These are phyloP conservation scores for Aphanomyces astaci DNA, from an alignment of 352 stramenopile species.

Conservation along the genomic window DNA sequence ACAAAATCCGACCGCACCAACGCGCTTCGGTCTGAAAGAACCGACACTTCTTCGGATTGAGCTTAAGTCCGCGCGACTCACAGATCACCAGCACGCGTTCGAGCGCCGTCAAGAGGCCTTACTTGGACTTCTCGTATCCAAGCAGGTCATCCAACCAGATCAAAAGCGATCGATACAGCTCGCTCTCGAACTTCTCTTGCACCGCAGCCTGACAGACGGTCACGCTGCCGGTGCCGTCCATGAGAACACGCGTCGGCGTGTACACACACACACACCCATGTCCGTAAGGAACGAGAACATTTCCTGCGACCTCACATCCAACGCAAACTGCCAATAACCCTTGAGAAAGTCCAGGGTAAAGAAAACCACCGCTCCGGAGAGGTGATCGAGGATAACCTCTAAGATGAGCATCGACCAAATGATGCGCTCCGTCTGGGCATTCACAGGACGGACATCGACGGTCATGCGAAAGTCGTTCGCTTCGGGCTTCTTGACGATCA, in stretches of 20 bases:
- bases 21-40: too few relatives aligned
- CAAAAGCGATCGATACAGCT: slow-evolving; percentile 19
- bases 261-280: slow-evolving; percentile 16
- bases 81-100: too few relatives aligned
- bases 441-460: slow-evolving; percentile 21
- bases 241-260: slow-evolving; percentile 22
- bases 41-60: too few relatives aligned
- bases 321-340: slow-evolving; percentile 27
- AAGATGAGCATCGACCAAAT: slow-evolving; percentile 24
- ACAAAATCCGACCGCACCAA: too few relatives aligned
- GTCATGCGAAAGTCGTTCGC: slow-evolving; percentile 20
- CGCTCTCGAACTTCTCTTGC: slow-evolving; percentile 22
- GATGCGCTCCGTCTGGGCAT: slow-evolving; percentile 22
- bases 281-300: slow-evolving; percentile 22
- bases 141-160: slow-evolving; percentile 31
- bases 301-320: slow-evolving; percentile 19
- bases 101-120: too few relatives aligned
- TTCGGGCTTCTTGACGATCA: slow-evolving; percentile 25
- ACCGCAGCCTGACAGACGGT: slow-evolving; percentile 24
- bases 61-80: too few relatives aligned
- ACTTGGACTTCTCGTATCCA: too few relatives aligned
- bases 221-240: slow-evolving; percentile 16
- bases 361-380: slow-evolving; percentile 3
- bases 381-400: slow-evolving; percentile 11
- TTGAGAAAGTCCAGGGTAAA: slow-evolving; percentile 26